A percentile compares a stretch with the other conserved stretches of the same genome.
These are phyloP conservation scores for Olyra latifolia DNA, from an alignment of 176 grass and related monocot genomes.

Conservation along the genomic window DNA sequence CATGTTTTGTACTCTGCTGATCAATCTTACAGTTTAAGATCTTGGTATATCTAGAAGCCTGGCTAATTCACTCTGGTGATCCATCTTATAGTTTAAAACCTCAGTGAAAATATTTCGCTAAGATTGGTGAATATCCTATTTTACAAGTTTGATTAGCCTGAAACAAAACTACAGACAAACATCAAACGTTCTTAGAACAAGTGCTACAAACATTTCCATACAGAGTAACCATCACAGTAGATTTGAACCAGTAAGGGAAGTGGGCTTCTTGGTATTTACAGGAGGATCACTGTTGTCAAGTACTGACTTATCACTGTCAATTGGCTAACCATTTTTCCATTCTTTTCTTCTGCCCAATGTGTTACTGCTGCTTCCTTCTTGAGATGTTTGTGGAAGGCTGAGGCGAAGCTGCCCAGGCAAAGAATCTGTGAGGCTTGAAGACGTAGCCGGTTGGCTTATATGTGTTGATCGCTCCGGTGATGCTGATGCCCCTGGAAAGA, in stretches of 20 bases:
- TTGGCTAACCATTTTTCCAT: neutral
- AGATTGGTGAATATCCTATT: neutral
- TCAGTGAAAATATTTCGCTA: neutral
- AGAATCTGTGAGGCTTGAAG: constrained; percentile 33
- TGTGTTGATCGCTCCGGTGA: neutral
- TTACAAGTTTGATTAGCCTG: neutral
- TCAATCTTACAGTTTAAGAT: too few relatives aligned
- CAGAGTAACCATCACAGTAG: neutral
- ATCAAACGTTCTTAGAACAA: constrained; percentile 6
- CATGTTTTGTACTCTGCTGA: too few relatives aligned
- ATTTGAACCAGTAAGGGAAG: neutral
- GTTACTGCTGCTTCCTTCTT: constrained; percentile 33
- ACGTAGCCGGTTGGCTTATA: constrained; percentile 31
- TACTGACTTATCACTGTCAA: neutral
- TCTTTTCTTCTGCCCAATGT: constrained; percentile 14
- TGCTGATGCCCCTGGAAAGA: constrained; percentile 49
- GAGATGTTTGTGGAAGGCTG: constrained; percentile 43
- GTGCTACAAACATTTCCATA: neutral
- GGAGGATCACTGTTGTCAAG: neutral
- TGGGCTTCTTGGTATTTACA: constrained; percentile 43
- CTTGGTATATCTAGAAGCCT: too few relatives aligned
- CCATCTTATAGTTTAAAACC: neutral
- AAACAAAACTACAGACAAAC: constrained; percentile 20
- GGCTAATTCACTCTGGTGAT: neutral
- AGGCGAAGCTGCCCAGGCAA: constrained; percentile 53